Base-by-base conservation (phyloP, 179 eudicot species). In the Silene coronaria region DNA sequence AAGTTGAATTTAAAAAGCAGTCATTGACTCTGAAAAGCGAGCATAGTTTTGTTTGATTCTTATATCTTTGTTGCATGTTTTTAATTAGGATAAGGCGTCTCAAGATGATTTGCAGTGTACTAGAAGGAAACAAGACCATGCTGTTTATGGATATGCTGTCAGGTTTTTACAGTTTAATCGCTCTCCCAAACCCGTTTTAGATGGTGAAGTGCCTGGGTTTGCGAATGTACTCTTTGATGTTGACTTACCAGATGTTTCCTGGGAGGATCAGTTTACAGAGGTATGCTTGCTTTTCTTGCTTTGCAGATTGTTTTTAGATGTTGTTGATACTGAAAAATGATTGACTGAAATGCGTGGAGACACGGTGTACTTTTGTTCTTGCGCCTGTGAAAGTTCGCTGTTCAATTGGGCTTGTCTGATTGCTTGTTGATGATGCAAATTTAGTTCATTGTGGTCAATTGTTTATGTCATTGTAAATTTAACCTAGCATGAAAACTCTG, bases 241-340 rank as follows among this genome's bases (percentile, higher is more conserved):
- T 53, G 87, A 79, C 64, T 64, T 75, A 32, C 73, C 82, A 19
- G 91, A 86, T 81, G 45, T 81, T 58, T 75, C 88, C 38, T 85
- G 87, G 91, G 85, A 91, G 67, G 90, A 88, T 83, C 84, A 82
- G 76, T 84, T 82, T 74, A 86, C 89, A 45, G 96, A 87, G 83
- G 99, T 95, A 86, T 84, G 87, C 61, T 53, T 62, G 38, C 57
- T 32, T 78, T 75, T 9, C 59, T 51, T 78, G 59, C 22, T 65
- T 58, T 46, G 21, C 12, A 36, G 19, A 21, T 38, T 77, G 21
- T 32, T 55, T 26, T 68, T 34, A 30, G 48, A 77, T 73, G 38
- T 26, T 80, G 13, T 38, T 22, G 64, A 68, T 80, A 17, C 27
- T 62, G 38, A 67, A 27, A 13, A 62, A 55, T 77, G 53, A 53